Percentiles rank a stretch among this genome's conserved stretches.
Conservation (phyloP, 2,329 filamentous ascomycete genomes). For the Phaeoacremonium minimum region DNA sequence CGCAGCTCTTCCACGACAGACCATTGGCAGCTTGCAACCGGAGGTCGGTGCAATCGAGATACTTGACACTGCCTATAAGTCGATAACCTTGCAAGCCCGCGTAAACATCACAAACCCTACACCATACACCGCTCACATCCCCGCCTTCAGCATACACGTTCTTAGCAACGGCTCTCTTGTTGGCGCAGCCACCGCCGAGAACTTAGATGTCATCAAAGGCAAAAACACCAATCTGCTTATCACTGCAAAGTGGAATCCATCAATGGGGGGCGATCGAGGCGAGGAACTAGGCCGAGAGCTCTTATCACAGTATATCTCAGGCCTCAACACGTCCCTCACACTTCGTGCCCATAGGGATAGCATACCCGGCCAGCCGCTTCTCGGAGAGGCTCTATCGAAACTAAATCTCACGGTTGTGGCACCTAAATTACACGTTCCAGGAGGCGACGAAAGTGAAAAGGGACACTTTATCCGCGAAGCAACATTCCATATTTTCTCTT, state of each 20-base stretch:
- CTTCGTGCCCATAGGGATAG: slow-evolving; percentile 66
- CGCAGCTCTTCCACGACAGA: slow-evolving; percentile 55
- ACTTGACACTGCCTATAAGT: slow-evolving; percentile 65
- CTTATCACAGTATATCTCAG: slow-evolving; percentile 82
- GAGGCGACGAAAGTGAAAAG: slow-evolving; percentile 25
- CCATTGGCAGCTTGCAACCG: slow-evolving; percentile 46
- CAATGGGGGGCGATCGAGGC: slow-evolving; percentile 58
- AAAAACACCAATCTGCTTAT: slow-evolving; percentile 68
- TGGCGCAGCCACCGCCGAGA: slow-evolving; percentile 66
- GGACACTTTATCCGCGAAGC: slow-evolving; percentile 78
- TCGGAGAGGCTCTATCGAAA: slow-evolving; percentile 69
- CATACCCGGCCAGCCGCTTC: slow-evolving; percentile 67
- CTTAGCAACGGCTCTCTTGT: slow-evolving; percentile 69
- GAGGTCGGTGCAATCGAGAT: slow-evolving; percentile 69
- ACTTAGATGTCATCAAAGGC: slow-evolving; percentile 62
- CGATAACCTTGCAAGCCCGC: slow-evolving; percentile 64
- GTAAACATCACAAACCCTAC: slow-evolving; percentile 91
- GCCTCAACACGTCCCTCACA: slow-evolving; percentile 77
- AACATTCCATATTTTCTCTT: slow-evolving; percentile 81
- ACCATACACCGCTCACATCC: slow-evolving; percentile 76
- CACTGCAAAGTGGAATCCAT: slow-evolving; percentile 71
- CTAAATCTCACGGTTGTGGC: slow-evolving; percentile 69
- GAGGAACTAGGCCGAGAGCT: slow-evolving; percentile 63
- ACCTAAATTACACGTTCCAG: slow-evolving; percentile 60
- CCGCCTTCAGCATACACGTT: slow-evolving; percentile 73